Conservation (phyloP, 106 monocot species). For the Narthecium ossifragum region DNA sequence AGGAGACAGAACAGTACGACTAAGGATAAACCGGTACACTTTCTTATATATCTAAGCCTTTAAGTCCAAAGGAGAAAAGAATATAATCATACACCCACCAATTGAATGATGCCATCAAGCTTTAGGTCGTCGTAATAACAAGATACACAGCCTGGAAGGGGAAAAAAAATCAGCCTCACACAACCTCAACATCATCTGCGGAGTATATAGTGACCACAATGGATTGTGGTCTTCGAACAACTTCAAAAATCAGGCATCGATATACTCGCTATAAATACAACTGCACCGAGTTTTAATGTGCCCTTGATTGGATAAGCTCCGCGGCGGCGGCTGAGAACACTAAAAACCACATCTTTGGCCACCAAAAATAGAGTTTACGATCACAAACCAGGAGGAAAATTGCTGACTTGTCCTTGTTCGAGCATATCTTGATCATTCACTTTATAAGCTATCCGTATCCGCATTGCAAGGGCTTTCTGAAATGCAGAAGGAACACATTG, state of each 20-base stretch:
- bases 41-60: too few relatives aligned
- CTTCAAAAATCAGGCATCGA: background rate
- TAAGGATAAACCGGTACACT: too few relatives aligned
- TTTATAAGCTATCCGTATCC: constrained; percentile 82
- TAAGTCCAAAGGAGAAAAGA: too few relatives aligned
- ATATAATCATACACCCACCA: too few relatives aligned
- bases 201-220: background rate
- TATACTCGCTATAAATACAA: background rate
- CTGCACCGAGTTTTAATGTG: too few relatives aligned
- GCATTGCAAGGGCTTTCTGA: constrained; percentile 94
- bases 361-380: background rate
- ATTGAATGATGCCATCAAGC: background rate
- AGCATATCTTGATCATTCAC: constrained; percentile 72
- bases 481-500: too few relatives aligned
- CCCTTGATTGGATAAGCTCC: too few relatives aligned
- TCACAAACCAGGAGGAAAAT: constrained; percentile 80
- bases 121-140: background rate
- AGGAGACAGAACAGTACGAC: too few relatives aligned
- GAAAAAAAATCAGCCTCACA: background rate
- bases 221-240: background rate
- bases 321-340: background rate
- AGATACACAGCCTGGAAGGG: background rate
- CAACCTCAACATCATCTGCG: background rate
- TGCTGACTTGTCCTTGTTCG: constrained; percentile 92
- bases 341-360: background rate